phyloP scores from a whole-genome alignment of 768 basidiomycete species.

The Stropharia rugosoannulata region DNA sequence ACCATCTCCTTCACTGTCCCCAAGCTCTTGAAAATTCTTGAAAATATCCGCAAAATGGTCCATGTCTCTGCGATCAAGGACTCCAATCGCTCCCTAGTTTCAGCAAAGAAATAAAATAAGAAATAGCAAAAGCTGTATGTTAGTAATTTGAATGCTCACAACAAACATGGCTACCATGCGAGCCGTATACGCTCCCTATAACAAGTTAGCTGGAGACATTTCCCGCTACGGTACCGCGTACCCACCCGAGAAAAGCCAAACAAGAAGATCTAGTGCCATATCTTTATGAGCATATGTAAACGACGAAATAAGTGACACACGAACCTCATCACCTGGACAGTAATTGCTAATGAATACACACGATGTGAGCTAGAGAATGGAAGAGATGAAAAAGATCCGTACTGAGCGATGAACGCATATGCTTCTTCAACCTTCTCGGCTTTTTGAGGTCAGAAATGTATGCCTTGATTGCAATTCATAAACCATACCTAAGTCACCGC shows the following conservation, averaged over 20 bases:
- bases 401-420: slow-evolving; percentile 82
- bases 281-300: neutral
- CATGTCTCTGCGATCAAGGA: slow-evolving; percentile 73
- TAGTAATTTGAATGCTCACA: slow-evolving; percentile 31
- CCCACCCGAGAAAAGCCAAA: slow-evolving; percentile 76
- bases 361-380: neutral
- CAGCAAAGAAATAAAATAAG: neutral
- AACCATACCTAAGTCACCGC: slow-evolving; percentile 53
- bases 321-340: slow-evolving; percentile 68
- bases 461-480: neutral
- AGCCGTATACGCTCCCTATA: slow-evolving; percentile 73
- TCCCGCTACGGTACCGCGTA: neutral
- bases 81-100: slow-evolving; percentile 62
- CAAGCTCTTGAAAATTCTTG: slow-evolving; percentile 57
- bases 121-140: neutral
- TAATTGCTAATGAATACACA: slow-evolving; percentile 51
- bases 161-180: slow-evolving; percentile 74
- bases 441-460: slow-evolving; percentile 22
- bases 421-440: slow-evolving; percentile 77
- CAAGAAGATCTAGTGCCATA: slow-evolving; percentile 58
- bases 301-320: neutral
- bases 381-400: slow-evolving; percentile 23
- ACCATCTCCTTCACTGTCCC: slow-evolving; percentile 39
- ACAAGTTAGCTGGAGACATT: neutral
- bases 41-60: slow-evolving; percentile 69